A percentile compares a stretch with the other conserved stretches of the same genome.
Conservation (phyloP, 805 yeast genomes). For the Hanseniaspora clermontiae region DNA sequence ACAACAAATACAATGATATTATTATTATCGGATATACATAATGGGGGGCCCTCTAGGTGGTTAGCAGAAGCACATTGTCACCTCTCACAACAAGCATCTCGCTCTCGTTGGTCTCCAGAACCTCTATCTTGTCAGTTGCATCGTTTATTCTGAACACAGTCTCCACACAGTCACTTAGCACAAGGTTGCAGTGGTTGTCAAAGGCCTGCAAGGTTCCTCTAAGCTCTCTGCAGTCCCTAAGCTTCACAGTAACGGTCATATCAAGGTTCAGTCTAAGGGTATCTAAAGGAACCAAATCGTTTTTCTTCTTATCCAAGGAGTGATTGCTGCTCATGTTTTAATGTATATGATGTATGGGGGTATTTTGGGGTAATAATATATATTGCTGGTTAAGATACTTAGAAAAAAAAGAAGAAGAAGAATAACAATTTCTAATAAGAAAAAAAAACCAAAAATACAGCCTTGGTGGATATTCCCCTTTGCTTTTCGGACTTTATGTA, state of each 20-base stretch:
- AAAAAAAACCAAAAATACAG: too few species aligned
- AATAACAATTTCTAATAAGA: too few species aligned
- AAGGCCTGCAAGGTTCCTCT: slow-evolving; percentile 83
- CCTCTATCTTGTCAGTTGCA: neutral
- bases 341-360: too few species aligned
- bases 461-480: too few species aligned
- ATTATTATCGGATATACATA: too few species aligned
- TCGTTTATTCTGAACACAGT: slow-evolving; percentile 51
- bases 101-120: slow-evolving; percentile 36
- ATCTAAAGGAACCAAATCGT: slow-evolving; percentile 57
- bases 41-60: slow-evolving; percentile 29
- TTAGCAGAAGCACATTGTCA: slow-evolving; percentile 83
- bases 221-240: slow-evolving; percentile 89
- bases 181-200: slow-evolving; percentile 94
- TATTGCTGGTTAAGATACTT: too few species aligned
- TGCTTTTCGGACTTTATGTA: too few species aligned
- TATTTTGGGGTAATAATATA: neutral
- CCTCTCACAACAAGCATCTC: slow-evolving; percentile 96
- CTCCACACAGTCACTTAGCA: slow-evolving; percentile 83
- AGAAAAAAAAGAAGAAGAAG: too few species aligned
- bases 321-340: neutral
- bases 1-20: neutral
- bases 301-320: neutral
- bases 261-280: slow-evolving; percentile 74
- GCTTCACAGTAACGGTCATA: slow-evolving; percentile 73